Evolutionary conservation across 805 yeast species (phyloP).

Genomic region (Ogataea glucozyma): DNA sequence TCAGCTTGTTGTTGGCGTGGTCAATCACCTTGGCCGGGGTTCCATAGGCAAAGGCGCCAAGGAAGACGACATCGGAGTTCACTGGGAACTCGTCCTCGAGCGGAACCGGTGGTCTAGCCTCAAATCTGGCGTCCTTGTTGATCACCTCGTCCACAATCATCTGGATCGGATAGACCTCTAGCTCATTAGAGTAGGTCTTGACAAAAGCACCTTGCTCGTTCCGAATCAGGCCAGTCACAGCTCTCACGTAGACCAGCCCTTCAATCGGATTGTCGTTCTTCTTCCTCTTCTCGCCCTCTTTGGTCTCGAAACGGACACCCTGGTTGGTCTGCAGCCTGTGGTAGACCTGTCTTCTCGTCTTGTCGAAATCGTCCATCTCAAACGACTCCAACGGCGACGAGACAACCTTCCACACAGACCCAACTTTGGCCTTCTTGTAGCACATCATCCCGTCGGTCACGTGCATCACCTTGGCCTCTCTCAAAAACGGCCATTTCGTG

Average conservation of each 20-base stretch:
- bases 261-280: conserved; percentile 36
- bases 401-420: conserved; percentile 29
- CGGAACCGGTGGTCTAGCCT: conserved; percentile 72
- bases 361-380: conserved; percentile 48
- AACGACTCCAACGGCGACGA: conserved; percentile 46
- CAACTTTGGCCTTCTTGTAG: conserved; percentile 44
- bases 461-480: conserved; percentile 71
- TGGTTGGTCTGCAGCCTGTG: conserved; percentile 48
- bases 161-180: conserved; percentile 72
- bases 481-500: conserved; percentile 87
- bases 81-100: conserved; percentile 80
- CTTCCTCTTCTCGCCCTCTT: conserved; percentile 4
- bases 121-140: conserved; percentile 72
- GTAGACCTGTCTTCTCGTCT: conserved; percentile 40
- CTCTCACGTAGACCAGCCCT: conserved; percentile 67
- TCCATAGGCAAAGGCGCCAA: conserved; percentile 89
- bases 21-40: conserved; percentile 70
- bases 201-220: conserved; percentile 70
- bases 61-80: conserved; percentile 68
- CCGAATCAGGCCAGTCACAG: conserved; percentile 77
- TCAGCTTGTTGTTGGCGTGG: conserved; percentile 44
- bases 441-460: conserved; percentile 56
- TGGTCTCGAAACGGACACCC: conserved; percentile 44
- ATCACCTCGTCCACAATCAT: conserved; percentile 72
- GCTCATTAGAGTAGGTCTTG: conserved; percentile 61